Evolutionary conservation across 176 grass and related monocot species (phyloP).

Genomic region (Triticum dicoccoides): DNA sequence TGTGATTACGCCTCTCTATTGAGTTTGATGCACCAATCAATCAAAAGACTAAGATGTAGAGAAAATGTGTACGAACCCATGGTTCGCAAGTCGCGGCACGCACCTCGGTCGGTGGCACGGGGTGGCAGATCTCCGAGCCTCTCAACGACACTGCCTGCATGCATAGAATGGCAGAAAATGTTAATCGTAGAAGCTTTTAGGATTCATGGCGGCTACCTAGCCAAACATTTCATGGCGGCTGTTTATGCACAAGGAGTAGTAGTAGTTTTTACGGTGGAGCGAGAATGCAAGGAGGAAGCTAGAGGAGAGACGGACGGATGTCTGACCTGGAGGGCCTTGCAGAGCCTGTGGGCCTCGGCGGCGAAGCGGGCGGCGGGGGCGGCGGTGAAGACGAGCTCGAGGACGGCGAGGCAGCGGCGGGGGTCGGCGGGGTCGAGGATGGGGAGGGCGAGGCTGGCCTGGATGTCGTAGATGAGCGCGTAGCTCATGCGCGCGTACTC

Average conservation of each 20-base stretch:
- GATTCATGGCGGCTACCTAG: neutral
- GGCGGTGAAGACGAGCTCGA: conserved; percentile 78
- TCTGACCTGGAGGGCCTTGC: conserved; percentile 80
- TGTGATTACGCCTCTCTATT: neutral
- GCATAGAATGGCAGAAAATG: conserved; percentile 1
- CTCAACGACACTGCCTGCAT: conserved; percentile 69
- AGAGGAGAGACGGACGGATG: neutral
- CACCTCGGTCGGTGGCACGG: conserved; percentile 38
- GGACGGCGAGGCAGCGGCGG: conserved; percentile 55
- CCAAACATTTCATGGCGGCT: neutral
- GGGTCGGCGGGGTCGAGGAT: conserved; percentile 58
- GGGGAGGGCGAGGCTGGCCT: conserved; percentile 74
- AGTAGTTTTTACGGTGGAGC: neutral
- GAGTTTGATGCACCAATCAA: neutral
- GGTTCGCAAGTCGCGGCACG: neutral
- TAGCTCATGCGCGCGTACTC: conserved; percentile 92
- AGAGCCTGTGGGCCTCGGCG: conserved; percentile 64
- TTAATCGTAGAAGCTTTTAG: neutral
- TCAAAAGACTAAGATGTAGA: neutral
- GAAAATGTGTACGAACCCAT: conserved; percentile 6
- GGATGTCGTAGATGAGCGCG: conserved; percentile 87
- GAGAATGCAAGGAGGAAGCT: neutral
- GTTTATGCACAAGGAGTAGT: no score
- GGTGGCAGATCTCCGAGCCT: conserved; percentile 64
- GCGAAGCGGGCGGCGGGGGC: conserved; percentile 55